Evolutionary conservation across 2,329 filamentous ascomycete species (phyloP).

Genomic region (Fusarium sp.): DNA sequence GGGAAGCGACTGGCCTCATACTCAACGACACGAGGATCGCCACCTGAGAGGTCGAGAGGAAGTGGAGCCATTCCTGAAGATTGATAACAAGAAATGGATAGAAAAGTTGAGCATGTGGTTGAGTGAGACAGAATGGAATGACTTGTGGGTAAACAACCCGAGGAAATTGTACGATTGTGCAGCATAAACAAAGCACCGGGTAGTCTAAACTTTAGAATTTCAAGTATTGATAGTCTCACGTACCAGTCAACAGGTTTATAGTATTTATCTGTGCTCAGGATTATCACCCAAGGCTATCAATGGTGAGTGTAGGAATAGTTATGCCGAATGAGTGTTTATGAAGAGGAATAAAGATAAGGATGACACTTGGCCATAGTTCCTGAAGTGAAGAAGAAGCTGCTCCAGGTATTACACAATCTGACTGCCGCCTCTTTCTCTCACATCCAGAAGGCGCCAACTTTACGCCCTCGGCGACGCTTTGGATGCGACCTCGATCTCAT

Average conservation of each 20-base stretch:
- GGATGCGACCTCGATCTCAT: background rate
- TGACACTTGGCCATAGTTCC: background rate
- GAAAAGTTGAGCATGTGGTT: conserved; percentile 7
- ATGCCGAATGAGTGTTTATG: background rate
- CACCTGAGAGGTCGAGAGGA: conserved; percentile 1
- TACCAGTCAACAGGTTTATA: background rate
- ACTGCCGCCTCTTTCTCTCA: background rate
- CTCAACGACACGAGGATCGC: conserved; percentile 16
- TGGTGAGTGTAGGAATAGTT: background rate
- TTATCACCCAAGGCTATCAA: background rate
- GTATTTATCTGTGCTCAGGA: background rate
- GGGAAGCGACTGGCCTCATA: conserved; percentile 19
- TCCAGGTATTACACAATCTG: background rate
- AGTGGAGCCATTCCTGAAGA: conserved; percentile 5
- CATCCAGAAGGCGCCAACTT: background rate
- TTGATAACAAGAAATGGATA: conserved; percentile 12
- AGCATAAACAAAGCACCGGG: background rate
- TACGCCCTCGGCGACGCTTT: background rate
- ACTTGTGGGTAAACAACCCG: conserved; percentile 20
- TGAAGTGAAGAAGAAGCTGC: background rate
- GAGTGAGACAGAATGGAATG: conserved; percentile 12
- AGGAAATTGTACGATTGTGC: conserved; percentile 2
- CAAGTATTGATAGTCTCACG: background rate
- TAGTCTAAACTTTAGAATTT: background rate
- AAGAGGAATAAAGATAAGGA: background rate